Evolutionary conservation across 192 early-diverging fungal species (phyloP).

Genomic region (Coemansia sp.): DNA sequence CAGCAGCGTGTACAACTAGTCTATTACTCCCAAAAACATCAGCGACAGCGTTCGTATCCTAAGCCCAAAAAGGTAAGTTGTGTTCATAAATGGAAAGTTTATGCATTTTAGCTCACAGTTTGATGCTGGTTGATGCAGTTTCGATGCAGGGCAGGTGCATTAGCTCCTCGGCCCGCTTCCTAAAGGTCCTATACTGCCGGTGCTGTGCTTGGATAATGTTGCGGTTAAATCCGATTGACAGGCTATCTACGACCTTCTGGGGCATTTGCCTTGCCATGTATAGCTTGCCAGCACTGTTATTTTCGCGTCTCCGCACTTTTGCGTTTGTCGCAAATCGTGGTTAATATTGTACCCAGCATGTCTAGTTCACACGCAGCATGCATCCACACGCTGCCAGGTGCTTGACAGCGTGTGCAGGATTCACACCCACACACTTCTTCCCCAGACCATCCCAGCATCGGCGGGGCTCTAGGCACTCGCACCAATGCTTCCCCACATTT

Average conservation of each 20-base stretch:
- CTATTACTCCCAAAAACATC: no score
- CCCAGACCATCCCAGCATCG: slow-evolving; percentile 4
- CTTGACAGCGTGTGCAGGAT: background rate
- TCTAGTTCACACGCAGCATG: background rate
- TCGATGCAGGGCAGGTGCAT: background rate
- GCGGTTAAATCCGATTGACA: background rate
- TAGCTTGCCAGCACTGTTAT: background rate
- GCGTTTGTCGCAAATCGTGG: background rate
- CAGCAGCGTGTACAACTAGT: no score
- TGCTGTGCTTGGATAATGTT: background rate
- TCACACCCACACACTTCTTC: slow-evolving; percentile 15
- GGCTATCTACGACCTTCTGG: background rate
- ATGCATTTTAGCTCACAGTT: background rate
- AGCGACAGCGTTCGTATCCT: no score
- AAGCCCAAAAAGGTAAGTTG: background rate
- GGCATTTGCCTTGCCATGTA: background rate
- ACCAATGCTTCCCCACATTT: slow-evolving; percentile 6
- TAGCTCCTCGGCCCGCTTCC: background rate
- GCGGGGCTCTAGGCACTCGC: slow-evolving; percentile 6
- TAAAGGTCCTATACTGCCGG: background rate
- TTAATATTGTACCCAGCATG: slow-evolving; percentile 8
- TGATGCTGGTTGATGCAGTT: background rate
- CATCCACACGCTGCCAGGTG: background rate
- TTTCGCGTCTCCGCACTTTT: background rate
- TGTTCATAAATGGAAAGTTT: background rate